Evolutionary conservation across 371 early-diverging fungal species (phyloP).

Genomic region (Mortierella sp.): DNA sequence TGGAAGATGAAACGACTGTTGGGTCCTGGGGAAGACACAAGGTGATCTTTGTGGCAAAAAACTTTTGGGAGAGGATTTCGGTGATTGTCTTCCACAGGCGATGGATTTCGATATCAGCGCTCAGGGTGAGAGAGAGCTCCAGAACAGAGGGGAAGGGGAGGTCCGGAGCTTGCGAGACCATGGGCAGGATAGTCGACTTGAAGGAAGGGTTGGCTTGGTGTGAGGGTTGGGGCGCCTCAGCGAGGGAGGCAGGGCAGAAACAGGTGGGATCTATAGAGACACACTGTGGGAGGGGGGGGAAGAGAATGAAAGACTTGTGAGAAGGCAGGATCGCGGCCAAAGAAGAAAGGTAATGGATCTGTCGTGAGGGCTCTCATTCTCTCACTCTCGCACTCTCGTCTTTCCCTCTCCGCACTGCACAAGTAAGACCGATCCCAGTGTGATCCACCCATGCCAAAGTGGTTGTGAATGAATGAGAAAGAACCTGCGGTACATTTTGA

Average conservation of each 20-base stretch:
- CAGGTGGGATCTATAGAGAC: constrained; percentile 7
- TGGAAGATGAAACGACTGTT: constrained; percentile 26
- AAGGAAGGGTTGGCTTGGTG: not conserved
- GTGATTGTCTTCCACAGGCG: constrained; percentile 50
- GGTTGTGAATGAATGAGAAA: not conserved
- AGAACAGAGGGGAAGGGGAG: constrained; percentile 36
- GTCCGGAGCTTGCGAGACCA: constrained; percentile 29
- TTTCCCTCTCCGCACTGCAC: no score
- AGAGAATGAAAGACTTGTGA: not conserved
- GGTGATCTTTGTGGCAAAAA: constrained; percentile 45
- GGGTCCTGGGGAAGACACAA: constrained; percentile 45
- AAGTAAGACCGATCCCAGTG: no score
- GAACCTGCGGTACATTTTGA: constrained; percentile 4
- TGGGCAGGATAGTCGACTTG: constrained; percentile 4
- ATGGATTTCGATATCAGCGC: constrained; percentile 51
- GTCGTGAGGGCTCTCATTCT: no score
- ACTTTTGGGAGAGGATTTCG: constrained; percentile 47
- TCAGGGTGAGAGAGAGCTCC: constrained; percentile 47
- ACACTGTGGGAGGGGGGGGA: not conserved
- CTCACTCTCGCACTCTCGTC: no score
- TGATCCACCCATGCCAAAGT: not conserved
- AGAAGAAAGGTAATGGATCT: no score
- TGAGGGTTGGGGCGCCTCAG: not conserved
- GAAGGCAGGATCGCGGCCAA: not conserved
- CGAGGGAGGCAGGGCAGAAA: not conserved